A percentile compares a stretch with the other conserved stretches of the same genome.
Conservation (phyloP, 176 grass and related monocot species). For the Puccinellia tenuiflora region DNA sequence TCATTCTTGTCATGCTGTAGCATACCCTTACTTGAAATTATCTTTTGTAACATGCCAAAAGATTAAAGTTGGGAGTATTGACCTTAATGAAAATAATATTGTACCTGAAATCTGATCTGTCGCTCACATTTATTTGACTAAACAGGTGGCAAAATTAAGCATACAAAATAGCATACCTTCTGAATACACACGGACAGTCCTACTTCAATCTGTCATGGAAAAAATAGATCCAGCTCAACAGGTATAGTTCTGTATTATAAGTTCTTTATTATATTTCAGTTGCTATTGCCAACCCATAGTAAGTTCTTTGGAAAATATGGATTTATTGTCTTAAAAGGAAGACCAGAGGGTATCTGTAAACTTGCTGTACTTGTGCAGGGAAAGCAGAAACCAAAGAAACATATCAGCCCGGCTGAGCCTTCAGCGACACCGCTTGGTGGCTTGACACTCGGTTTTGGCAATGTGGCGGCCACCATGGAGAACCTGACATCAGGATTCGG, state of each 20-base stretch:
- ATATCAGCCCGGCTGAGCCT: constrained; percentile 16
- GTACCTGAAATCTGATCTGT: background rate
- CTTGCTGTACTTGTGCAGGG: constrained; percentile 11
- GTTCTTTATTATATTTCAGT: background rate
- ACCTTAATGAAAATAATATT: background rate
- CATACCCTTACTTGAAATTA: background rate
- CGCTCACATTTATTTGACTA: background rate
- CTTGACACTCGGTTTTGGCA: constrained; percentile 65
- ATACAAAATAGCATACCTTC: constrained; percentile 75
- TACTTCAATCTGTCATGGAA: constrained; percentile 53
- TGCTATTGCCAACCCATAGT: background rate
- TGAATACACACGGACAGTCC: constrained; percentile 68
- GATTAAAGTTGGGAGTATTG: background rate
- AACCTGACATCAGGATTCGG: constrained; percentile 53
- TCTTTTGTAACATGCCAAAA: background rate
- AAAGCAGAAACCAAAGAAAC: constrained; percentile 38
- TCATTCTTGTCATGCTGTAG: background rate
- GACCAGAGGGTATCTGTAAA: background rate
- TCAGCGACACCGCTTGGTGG: constrained; percentile 32
- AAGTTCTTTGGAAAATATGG: background rate
- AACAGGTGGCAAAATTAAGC: constrained; percentile 74
- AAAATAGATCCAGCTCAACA: constrained; percentile 57
- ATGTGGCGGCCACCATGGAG: constrained; percentile 51
- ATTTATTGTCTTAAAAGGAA: background rate
- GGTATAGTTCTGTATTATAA: constrained; percentile 10